Base-by-base conservation (phyloP, 2,329 filamentous ascomycete species). In the Berkeleyomyces rouxiae region DNA sequence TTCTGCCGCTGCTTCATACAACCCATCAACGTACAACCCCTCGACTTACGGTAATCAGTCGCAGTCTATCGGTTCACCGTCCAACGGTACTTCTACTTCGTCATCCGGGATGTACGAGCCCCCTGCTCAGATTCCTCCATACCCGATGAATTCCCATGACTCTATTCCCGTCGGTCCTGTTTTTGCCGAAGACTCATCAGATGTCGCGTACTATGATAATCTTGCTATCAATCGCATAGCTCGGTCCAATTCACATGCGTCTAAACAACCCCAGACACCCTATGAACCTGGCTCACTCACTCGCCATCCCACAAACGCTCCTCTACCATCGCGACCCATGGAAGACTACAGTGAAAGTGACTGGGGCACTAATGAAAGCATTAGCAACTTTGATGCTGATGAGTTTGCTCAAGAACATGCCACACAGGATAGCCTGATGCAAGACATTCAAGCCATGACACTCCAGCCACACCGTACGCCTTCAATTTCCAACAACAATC, bases 251-350 rank as follows among this genome's bases (percentile, higher is more conserved):
- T 82, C 81, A 2, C 76, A 77, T 42, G 70, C 74, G 0, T 81
- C 80, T 1, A 75, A 77, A 4, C 75, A 79, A 39, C 39, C 11
- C 58, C 61, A 43, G 39, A 31, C 44, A 59, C 47, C n/a, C 69
- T 82, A 23, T 33, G 33, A 36, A 7, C 9, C 75, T 77, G 64
- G 76, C 81, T 60, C 31, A 3, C 16, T 64, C n/a, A 33, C 63
- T 11, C 60, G 61, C 16, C 79, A 83, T 64, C 82, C 82, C 1
- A 84, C 82, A 13, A 79, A 83, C 70, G 77, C 82, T 62, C 78
- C 82, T 49, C 72, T 84, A 57, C 79, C 81, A n/a, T 82, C 73
- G 64, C 76, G 78, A 55, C 81, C 77, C 53, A 73, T 76, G 66
- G 76, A 77, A 44, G 71, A 73, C 3, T 77, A 79, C 63, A 23